Evolutionary conservation across 148 eudicot genomes (phyloP).

Genomic region (Drosera capensis): DNA sequence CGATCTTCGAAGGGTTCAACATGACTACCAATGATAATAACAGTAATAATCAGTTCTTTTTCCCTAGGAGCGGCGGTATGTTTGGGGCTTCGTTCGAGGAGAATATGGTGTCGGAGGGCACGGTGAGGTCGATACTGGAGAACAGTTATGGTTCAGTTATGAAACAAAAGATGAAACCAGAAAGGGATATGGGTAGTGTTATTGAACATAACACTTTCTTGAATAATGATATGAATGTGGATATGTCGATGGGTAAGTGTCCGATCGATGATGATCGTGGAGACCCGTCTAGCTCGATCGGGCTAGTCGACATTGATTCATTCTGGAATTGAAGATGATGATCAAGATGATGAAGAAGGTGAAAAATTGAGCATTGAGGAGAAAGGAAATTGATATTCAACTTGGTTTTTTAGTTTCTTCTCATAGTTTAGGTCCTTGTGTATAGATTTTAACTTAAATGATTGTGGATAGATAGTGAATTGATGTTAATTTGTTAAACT

Average conservation of each 20-base stretch:
- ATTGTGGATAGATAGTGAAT: too few species aligned
- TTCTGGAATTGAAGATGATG: background rate
- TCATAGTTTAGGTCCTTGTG: too few species aligned
- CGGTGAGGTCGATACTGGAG: background rate
- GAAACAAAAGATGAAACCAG: background rate
- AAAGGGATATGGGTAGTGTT: background rate
- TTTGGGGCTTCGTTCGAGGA: background rate
- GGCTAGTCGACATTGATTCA: background rate
- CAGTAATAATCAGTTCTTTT: background rate
- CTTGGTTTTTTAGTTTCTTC: background rate
- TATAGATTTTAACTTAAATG: too few species aligned
- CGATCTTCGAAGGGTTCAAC: background rate
- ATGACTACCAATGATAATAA: too few species aligned
- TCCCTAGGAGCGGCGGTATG: background rate
- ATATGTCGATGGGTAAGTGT: background rate
- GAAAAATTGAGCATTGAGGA: background rate
- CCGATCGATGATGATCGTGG: background rate
- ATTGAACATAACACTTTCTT: background rate
- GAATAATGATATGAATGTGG: background rate
- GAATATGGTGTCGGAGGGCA: background rate
- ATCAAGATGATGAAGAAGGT: background rate
- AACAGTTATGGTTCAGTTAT: background rate
- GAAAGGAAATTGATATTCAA: background rate
- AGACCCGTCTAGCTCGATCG: background rate
- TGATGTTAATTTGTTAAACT: too few species aligned